Percentiles rank a stretch among this genome's conserved stretches.
Conservation (phyloP, 2,329 filamentous ascomycete species). For the Cryphonectria japonica region DNA sequence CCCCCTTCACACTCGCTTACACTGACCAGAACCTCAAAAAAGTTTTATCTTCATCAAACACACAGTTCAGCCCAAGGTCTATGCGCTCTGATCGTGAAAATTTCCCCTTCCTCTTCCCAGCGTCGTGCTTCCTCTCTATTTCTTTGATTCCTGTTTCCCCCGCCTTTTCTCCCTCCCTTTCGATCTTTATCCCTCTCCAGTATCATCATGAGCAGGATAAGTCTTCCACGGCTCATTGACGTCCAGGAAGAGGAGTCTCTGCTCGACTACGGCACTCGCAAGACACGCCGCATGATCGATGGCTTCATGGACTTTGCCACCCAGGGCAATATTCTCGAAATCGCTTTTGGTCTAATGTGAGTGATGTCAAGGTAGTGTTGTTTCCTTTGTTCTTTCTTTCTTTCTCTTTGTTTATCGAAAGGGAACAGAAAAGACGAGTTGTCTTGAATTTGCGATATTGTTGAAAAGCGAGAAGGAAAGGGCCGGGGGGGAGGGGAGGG, state of each 20-base stretch:
- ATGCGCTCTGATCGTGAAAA: background rate
- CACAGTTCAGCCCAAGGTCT: background rate
- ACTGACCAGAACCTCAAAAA: background rate
- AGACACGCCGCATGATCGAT: constrained; percentile 57
- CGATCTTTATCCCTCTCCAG: background rate
- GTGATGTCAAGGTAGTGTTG: constrained; percentile 31
- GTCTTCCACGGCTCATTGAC: constrained; percentile 37
- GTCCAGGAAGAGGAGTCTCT: constrained; percentile 47
- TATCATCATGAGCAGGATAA: constrained; percentile 2
- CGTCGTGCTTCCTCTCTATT: background rate
- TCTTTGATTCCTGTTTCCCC: no score
- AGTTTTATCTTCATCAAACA: background rate
- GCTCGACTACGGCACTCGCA: constrained; percentile 50
- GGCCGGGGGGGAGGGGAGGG: no score
- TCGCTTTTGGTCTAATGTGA: constrained; percentile 76
- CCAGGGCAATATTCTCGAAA: constrained; percentile 75
- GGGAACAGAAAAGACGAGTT: background rate
- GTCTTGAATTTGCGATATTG: background rate
- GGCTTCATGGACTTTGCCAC: constrained; percentile 75
- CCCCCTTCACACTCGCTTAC: background rate
- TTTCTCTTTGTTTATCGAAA: background rate
- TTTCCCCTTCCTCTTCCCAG: background rate
- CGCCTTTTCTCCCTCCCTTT: no score
- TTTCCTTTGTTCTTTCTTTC: constrained; percentile 16
- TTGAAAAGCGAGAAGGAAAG: no score